Evolutionary conservation across 768 basidiomycete species (phyloP).

Genomic region (Collybiopsis luxurians): DNA sequence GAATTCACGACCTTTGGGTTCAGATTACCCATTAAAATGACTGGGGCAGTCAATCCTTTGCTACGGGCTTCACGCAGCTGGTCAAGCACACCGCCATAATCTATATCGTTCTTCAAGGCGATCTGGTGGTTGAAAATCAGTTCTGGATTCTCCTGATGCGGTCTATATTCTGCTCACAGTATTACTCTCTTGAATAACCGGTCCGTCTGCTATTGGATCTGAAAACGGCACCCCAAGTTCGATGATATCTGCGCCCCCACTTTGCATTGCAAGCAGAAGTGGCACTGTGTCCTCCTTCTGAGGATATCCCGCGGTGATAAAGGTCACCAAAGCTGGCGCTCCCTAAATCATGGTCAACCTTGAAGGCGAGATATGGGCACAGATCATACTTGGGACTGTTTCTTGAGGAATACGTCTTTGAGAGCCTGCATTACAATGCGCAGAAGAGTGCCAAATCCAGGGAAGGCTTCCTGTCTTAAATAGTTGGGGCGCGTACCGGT

Average conservation of each 20-base stretch:
- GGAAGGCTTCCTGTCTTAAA: too few relatives aligned
- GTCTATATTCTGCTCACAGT: slow-evolving; percentile 52
- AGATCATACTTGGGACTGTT: slow-evolving; percentile 48
- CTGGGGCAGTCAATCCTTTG: slow-evolving; percentile 81
- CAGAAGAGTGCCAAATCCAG: too few relatives aligned
- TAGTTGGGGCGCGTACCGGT: too few relatives aligned
- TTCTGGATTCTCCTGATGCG: neutral
- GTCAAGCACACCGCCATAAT: slow-evolving; percentile 71
- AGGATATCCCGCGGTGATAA: slow-evolving; percentile 94
- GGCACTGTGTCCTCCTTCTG: slow-evolving; percentile 76
- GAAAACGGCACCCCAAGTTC: slow-evolving; percentile 96
- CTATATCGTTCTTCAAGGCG: slow-evolving; percentile 77
- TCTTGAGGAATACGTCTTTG: slow-evolving; percentile 64
- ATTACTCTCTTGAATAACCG: slow-evolving; percentile 89
- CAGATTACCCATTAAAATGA: slow-evolving; percentile 87
- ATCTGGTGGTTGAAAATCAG: slow-evolving; percentile 44
- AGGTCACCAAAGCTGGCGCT: slow-evolving; percentile 71
- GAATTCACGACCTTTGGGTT: neutral
- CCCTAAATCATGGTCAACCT: slow-evolving; percentile 36
- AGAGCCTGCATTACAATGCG: slow-evolving; percentile 60
- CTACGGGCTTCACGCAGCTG: slow-evolving; percentile 75
- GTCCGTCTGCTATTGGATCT: slow-evolving; percentile 95
- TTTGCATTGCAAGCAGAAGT: slow-evolving; percentile 87
- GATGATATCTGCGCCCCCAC: slow-evolving; percentile 91
- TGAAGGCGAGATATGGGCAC: too few relatives aligned